Percentiles rank a stretch among this genome's conserved stretches.
Conservation (phyloP, 805 yeast species). For the Dipodascus geniculatus region DNA sequence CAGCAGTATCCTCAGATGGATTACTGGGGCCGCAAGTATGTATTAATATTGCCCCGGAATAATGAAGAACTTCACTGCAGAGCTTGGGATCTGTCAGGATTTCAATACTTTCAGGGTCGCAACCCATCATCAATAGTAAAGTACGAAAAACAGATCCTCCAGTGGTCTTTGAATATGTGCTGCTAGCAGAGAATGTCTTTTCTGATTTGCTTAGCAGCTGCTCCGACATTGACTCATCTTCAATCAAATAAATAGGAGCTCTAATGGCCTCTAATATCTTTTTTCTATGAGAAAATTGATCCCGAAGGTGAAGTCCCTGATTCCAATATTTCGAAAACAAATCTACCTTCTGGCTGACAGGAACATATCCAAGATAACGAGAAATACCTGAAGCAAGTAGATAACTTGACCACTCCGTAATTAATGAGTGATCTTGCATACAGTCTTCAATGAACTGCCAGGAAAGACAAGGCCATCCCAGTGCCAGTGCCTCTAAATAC, state of each 20-base stretch:
- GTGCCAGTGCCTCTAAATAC: conserved; percentile 61
- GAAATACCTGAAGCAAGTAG: conserved; percentile 67
- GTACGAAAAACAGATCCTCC: conserved; percentile 1
- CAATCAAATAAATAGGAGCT: conserved; percentile 15
- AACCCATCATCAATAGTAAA: not conserved
- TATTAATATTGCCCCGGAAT: conserved; percentile 5
- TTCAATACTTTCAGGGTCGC: not conserved
- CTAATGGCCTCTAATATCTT: conserved; percentile 10
- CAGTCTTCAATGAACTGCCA: conserved; percentile 44
- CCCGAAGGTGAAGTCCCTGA: conserved; percentile 9
- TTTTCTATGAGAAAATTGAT: conserved; percentile 19
- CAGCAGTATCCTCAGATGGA: conserved; percentile 8
- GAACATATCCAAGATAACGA: conserved; percentile 25
- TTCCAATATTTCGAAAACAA: conserved; percentile 17
- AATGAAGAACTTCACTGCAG: conserved; percentile 11
- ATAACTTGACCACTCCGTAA: conserved; percentile 39
- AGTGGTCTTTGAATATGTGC: not conserved
- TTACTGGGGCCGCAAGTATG: conserved; percentile 4
- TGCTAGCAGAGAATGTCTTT: conserved; percentile 4
- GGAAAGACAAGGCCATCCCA: conserved; percentile 80
- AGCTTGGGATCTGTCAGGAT: conserved; percentile 7
- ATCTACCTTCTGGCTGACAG: conserved; percentile 14
- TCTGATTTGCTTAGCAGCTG: conserved; percentile 8
- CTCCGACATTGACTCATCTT: not conserved
- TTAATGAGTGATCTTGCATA: conserved; percentile 20